Evolutionary conservation across 1,139 yeast genomes (phyloP).

Genomic region (Eremothecium coryli): DNA sequence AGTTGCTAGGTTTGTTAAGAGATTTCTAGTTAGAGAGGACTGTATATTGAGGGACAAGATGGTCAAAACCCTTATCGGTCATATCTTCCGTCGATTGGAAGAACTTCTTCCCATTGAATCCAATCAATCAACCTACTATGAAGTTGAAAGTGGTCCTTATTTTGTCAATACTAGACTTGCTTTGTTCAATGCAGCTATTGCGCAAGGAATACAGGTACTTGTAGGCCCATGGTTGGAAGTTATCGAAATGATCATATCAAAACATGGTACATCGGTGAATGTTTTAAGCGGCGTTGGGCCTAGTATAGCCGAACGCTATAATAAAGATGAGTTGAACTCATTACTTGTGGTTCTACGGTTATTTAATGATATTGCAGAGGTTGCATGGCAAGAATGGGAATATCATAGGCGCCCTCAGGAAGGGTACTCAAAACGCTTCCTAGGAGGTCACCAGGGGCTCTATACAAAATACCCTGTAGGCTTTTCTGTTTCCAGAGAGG

Average conservation of each 20-base stretch:
- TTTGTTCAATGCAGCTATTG: conserved; percentile 18
- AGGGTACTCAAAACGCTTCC: conserved; percentile 4
- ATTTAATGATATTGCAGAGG: conserved; percentile 24
- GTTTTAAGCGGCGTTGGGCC: conserved; percentile 9
- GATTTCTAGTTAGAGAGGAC: too few relatives aligned
- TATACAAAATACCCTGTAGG: conserved; percentile 19
- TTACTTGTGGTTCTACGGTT: conserved; percentile 23
- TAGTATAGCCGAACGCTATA: background rate
- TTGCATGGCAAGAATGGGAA: conserved; percentile 20
- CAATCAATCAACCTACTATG: conserved; percentile 13
- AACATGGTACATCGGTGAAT: conserved; percentile 13
- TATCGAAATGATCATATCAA: conserved; percentile 16
- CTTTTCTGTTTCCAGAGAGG: conserved; percentile 24
- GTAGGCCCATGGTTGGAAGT: conserved; percentile 16
- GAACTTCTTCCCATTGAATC: conserved; percentile 10
- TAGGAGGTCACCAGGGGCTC: conserved; percentile 4
- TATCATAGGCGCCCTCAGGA: conserved; percentile 5
- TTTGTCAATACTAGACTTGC: conserved; percentile 19
- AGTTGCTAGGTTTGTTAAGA: too few relatives aligned
- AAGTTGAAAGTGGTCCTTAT: conserved; percentile 22
- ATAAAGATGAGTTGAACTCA: conserved; percentile 16
- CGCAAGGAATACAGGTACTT: conserved; percentile 17
- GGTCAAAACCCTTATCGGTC: conserved; percentile 3
- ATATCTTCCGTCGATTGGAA: conserved; percentile 6
- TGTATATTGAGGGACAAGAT: conserved; percentile 1